Evolutionary conservation across 768 basidiomycete species (phyloP), one percentile per base, ranked within the genome.

Genomic region (Baorangia bicolor): DNA sequence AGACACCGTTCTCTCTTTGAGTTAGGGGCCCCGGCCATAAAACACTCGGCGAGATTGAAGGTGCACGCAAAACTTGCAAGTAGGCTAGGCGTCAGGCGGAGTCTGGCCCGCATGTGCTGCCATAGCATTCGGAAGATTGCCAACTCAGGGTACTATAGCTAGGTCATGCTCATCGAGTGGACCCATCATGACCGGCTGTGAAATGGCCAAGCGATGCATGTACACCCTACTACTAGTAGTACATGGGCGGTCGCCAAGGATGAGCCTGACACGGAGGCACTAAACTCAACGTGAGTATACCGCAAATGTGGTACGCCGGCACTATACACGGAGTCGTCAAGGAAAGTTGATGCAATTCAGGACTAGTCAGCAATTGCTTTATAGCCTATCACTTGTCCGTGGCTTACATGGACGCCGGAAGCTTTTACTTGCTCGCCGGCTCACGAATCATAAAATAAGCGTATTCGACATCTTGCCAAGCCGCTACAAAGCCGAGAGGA

Each of bases 381-480:
- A 11, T 30, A 44, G 49, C 37, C 13, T 35, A 30, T 52, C 61
- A 44, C 11, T 34, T 30, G 45, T 42, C 37, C 38, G 33, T 55
- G 53, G 54, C 49, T 20, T 35, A 12, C 20, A 25, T 21, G 38
- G 41, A 10, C 31, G 23, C 20, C 43, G 23, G 34, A 35, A 28
- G 7, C 10, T 40, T 51, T 27, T 40, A n/a, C 34, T n/a, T 25
- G 21, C 18, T 42, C 16, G 9, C 35, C 31, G 34, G 49, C n/a
- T 25, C 47, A 44, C 44, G 30, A 31, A 28, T 41, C 35, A 46
- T 49, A 55, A 64, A 55, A 58, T 33, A 48, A 51, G 49, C 10
- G 13, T 50, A 27, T 51, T 38, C 40, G 37, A 41, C 35, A 39
- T 54, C 35, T 33, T 4, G 59, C 62, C 56, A 59, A 59, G 51